Evolutionary conservation across 2,329 filamentous ascomycete genomes (phyloP).

Genomic region (Teratosphaeria destructans): DNA sequence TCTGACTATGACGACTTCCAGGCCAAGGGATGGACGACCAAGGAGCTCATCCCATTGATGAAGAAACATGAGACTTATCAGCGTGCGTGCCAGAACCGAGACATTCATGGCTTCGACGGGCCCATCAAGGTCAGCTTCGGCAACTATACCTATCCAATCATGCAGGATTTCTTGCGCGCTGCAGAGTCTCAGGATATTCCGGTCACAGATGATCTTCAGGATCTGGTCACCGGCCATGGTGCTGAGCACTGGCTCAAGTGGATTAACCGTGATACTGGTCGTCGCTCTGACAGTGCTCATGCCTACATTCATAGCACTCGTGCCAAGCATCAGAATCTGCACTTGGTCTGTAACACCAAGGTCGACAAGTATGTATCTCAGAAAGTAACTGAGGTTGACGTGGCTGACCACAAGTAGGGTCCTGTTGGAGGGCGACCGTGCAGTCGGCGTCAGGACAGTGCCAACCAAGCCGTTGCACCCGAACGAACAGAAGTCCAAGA

Average conservation of each 20-base stretch:
- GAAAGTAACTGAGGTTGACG: neutral
- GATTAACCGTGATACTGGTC: slow-evolving; percentile 63
- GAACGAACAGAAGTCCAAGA: slow-evolving; percentile 41
- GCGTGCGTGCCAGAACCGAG: slow-evolving; percentile 41
- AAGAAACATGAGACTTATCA: slow-evolving; percentile 75
- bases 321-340: slow-evolving; percentile 58
- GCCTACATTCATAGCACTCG: slow-evolving; percentile 70
- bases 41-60: slow-evolving; percentile 67
- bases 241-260: slow-evolving; percentile 79
- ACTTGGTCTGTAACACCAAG: slow-evolving; percentile 65
- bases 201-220: slow-evolving; percentile 63
- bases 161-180: slow-evolving; percentile 60
- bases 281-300: slow-evolving; percentile 66
- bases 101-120: slow-evolving; percentile 65
- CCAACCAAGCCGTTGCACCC: slow-evolving; percentile 58
- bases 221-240: slow-evolving; percentile 55
- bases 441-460: slow-evolving; percentile 61
- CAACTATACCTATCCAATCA: slow-evolving; percentile 58
- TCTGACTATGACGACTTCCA: slow-evolving; percentile 73
- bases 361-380: slow-evolving; percentile 47
- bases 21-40: slow-evolving; percentile 66
- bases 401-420: slow-evolving; percentile 26
- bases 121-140: slow-evolving; percentile 76
- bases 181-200: slow-evolving; percentile 56
- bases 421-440: slow-evolving; percentile 60